These are phyloP conservation scores for Panicum hallii DNA, from an alignment of 202 grass and related monocot species.

Conservation along the genomic window DNA sequence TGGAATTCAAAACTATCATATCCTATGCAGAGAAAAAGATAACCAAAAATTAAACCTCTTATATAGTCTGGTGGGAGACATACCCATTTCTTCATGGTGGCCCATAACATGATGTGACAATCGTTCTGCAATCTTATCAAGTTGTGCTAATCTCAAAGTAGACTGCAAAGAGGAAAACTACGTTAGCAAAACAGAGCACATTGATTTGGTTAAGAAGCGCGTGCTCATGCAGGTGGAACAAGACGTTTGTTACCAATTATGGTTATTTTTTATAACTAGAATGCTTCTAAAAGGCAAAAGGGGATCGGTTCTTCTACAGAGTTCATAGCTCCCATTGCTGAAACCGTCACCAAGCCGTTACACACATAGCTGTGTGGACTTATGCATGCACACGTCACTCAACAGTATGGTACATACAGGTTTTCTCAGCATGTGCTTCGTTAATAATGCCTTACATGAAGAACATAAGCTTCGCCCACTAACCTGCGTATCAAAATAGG, in stretches of 20 bases:
- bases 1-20: conserved; percentile 30
- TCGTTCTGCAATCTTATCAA: conserved; percentile 93
- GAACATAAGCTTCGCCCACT: conserved; percentile 28
- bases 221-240: background rate
- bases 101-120: conserved; percentile 96
- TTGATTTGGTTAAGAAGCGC: conserved; percentile 27
- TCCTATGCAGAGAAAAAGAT: conserved; percentile 11
- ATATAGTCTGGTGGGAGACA: conserved; percentile 40
- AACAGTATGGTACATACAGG: background rate
- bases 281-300: conserved; percentile 37
- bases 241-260: conserved; percentile 8
- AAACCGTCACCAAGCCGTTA: background rate
- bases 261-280: conserved; percentile 19
- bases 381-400: conserved; percentile 8
- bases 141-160: conserved; percentile 86
- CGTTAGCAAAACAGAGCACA: background rate
- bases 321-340: background rate
- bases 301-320: background rate
- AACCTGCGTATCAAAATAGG: conserved; percentile 96
- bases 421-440: background rate
- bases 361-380: conserved; percentile 1
- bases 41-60: conserved; percentile 29
- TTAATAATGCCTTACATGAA: background rate
- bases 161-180: conserved; percentile 64
- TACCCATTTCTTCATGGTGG: conserved; percentile 99